These are phyloP conservation scores for Talaromyces wortmannii DNA, from an alignment of 495 filamentous ascomycete genomes.

Conservation along the genomic window DNA sequence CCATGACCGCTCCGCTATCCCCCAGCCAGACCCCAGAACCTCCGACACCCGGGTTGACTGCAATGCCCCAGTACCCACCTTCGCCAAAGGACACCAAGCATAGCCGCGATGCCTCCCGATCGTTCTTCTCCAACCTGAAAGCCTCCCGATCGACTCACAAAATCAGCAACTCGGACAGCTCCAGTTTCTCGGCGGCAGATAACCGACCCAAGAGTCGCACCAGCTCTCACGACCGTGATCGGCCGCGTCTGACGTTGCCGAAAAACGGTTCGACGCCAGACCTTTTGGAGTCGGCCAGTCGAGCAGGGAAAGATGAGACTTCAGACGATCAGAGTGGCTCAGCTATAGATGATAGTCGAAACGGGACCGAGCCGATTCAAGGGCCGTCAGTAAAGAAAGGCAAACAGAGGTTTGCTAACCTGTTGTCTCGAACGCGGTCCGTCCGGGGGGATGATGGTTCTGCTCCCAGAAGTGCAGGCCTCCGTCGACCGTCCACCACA, in stretches of 20 bases:
- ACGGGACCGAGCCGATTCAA: constrained; percentile 21
- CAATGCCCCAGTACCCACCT: constrained; percentile 47
- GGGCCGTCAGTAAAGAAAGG: constrained; percentile 27
- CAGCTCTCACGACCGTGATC: constrained; percentile 36
- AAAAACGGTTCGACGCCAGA: constrained; percentile 35
- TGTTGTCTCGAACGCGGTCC: constrained; percentile 63
- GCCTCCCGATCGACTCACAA: constrained; percentile 47
- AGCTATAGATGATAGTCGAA: background rate
- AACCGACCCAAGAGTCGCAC: constrained; percentile 33
- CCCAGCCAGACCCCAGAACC: constrained; percentile 20
- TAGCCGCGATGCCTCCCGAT: constrained; percentile 45
- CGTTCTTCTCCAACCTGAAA: constrained; percentile 51
- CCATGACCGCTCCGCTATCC: constrained; percentile 19
- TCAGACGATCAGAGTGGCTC: background rate
- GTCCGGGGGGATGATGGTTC: constrained; percentile 48
- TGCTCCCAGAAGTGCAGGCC: constrained; percentile 18
- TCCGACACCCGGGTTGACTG: constrained; percentile 41
- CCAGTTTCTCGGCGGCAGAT: constrained; percentile 27
- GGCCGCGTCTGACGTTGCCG: constrained; percentile 3
- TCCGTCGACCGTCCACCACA: constrained; percentile 34
- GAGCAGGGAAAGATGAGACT: constrained; percentile 2
- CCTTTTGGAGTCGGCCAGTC: constrained; percentile 14
- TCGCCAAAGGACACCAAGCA: constrained; percentile 44
- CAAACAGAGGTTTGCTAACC: constrained; percentile 45
- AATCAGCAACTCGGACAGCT: constrained; percentile 32